These are phyloP conservation scores for Aspergillus quadricinctus DNA, from an alignment of 2,329 filamentous ascomycete species.

Conservation along the genomic window DNA sequence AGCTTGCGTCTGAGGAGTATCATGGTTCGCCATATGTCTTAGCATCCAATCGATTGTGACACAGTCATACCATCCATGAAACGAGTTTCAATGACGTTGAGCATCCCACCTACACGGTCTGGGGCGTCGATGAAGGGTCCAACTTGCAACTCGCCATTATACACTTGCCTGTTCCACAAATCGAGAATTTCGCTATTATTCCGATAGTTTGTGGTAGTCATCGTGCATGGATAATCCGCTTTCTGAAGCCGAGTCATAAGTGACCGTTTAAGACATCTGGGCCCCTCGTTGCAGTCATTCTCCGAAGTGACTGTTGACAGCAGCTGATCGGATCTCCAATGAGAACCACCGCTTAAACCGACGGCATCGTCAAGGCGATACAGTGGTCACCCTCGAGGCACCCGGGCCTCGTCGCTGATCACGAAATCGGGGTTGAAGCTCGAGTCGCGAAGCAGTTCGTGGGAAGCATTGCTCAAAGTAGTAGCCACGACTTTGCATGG, in stretches of 20 bases:
- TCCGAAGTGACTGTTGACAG: conserved; percentile 8
- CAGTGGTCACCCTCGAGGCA: conserved; percentile 12
- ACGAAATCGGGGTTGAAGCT: conserved; percentile 8
- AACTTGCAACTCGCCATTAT: not conserved
- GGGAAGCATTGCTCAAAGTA: conserved; percentile 1
- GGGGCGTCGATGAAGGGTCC: not conserved
- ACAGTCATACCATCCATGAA: too few relatives aligned
- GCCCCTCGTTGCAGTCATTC: conserved; percentile 4
- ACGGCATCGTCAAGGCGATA: conserved; percentile 8
- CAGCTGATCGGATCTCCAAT: conserved; percentile 11
- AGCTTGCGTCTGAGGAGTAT: too few relatives aligned
- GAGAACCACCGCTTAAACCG: conserved; percentile 5
- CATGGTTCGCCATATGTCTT: too few relatives aligned
- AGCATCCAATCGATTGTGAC: too few relatives aligned
- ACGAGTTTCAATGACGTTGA: too few relatives aligned
- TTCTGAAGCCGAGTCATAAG: conserved; percentile 1
- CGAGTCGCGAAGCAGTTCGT: not conserved
- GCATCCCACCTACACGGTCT: not conserved
- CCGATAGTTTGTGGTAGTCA: not conserved
- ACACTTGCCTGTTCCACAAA: not conserved
- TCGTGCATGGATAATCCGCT: not conserved
- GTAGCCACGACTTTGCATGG: not conserved
- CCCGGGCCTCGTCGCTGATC: conserved; percentile 10
- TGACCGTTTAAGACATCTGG: conserved; percentile 3
- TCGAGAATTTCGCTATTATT: not conserved